phyloP scores from a whole-genome alignment of 495 filamentous ascomycete genomes.

The Neurospora sp. region DNA sequence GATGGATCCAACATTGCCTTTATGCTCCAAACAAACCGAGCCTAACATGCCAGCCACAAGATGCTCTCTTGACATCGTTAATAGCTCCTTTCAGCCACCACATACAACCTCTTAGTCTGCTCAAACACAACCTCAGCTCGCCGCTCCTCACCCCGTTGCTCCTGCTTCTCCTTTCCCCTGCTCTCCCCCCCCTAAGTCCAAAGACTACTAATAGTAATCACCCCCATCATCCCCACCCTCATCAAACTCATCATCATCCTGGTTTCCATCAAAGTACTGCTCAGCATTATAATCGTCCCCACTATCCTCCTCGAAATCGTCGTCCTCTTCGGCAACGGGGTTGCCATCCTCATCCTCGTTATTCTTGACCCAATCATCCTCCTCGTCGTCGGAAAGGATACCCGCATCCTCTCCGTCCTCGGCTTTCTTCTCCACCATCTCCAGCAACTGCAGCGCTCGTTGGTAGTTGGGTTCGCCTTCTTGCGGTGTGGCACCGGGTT shows the following conservation, averaged over 20 bases:
- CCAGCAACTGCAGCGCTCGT: slow-evolving; percentile 26
- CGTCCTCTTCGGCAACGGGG: slow-evolving; percentile 33
- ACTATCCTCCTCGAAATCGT: slow-evolving; percentile 36
- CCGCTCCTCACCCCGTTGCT: background rate
- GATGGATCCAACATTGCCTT: background rate
- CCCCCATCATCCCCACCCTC: slow-evolving; percentile 35
- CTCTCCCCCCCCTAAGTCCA: background rate
- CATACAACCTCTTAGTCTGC: background rate
- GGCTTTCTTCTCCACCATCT: slow-evolving; percentile 25
- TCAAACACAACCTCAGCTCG: background rate
- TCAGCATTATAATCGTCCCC: slow-evolving; percentile 48
- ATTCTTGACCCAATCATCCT: slow-evolving; percentile 33
- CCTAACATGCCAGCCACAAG: background rate
- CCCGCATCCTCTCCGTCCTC: slow-evolving; percentile 32
- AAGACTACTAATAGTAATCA: slow-evolving; percentile 6
- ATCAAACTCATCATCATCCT: slow-evolving; percentile 39
- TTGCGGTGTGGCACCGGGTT: background rate
- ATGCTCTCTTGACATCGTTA: slow-evolving; percentile 1
- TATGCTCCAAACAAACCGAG: background rate
- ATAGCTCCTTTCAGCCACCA: slow-evolving; percentile 1
- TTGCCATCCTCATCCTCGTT: slow-evolving; percentile 26
- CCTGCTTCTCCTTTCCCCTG: background rate
- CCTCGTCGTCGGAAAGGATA: slow-evolving; percentile 28
- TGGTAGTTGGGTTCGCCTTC: slow-evolving; percentile 16
- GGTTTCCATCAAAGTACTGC: slow-evolving; percentile 42